A percentile compares a stretch with the other conserved stretches of the same genome.
These are phyloP conservation scores for Actinomucor elegans DNA, from an alignment of 371 early-diverging fungal species.

Conservation along the genomic window DNA sequence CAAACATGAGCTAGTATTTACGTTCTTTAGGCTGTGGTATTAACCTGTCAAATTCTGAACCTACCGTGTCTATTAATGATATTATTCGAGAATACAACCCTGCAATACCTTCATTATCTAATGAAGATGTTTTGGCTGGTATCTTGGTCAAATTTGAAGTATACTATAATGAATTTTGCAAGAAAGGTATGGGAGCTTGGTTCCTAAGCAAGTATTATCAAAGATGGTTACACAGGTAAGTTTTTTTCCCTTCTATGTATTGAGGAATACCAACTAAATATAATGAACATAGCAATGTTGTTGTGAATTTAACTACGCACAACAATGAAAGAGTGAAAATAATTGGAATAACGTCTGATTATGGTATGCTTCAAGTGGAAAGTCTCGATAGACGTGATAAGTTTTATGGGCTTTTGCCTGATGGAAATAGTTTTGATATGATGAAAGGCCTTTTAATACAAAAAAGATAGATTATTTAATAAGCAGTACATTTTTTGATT, in stretches of 20 bases:
- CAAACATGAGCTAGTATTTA: background rate
- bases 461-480: conserved; percentile 37
- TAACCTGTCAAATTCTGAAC: conserved; percentile 79
- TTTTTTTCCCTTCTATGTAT: background rate
- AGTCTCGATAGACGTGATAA: conserved; percentile 52
- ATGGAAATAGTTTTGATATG: conserved; percentile 97
- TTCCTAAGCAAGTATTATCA: conserved; percentile 75
- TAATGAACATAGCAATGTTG: conserved; percentile 46
- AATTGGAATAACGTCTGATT: conserved; percentile 74
- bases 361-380: conserved; percentile 76
- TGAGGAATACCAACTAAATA: background rate
- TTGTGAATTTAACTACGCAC: conserved; percentile 67
- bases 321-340: conserved; percentile 66
- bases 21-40: conserved; percentile 71
- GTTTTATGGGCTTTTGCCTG: conserved; percentile 81
- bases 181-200: conserved; percentile 66
- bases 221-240: conserved; percentile 85
- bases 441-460: conserved; percentile 80
- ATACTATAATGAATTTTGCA: conserved; percentile 69
- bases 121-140: conserved; percentile 75
- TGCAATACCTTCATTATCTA: conserved; percentile 38
- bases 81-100: conserved; percentile 61
- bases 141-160: conserved; percentile 75
- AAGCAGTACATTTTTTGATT: too few relatives aligned
- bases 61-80: conserved; percentile 85